These are phyloP conservation scores for Alectoria sarmentosa DNA, from an alignment of 495 filamentous ascomycete species.

Conservation along the genomic window DNA sequence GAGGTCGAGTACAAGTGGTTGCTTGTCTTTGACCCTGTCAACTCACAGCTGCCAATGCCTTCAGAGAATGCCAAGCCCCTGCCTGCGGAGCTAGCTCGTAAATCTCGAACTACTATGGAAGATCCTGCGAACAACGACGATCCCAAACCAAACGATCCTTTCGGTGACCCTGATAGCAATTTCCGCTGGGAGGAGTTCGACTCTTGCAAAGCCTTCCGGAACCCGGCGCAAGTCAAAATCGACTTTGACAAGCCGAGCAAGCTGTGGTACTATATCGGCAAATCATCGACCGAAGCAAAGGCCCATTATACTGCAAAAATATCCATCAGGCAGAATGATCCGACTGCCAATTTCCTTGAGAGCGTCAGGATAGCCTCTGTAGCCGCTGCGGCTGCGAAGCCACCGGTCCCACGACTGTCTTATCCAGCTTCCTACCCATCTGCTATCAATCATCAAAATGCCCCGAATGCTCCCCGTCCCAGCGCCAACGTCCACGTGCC, in stretches of 20 bases:
- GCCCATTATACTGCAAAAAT: constrained; percentile 87
- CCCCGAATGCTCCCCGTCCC: constrained; percentile 20
- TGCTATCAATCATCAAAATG: constrained; percentile 24
- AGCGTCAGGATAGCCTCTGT: constrained; percentile 38
- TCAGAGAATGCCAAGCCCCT: constrained; percentile 51
- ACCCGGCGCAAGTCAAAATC: constrained; percentile 51
- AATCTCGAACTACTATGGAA: constrained; percentile 36
- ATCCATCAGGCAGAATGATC: constrained; percentile 49
- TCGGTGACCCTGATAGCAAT: constrained; percentile 46
- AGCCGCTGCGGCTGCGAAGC: constrained; percentile 35
- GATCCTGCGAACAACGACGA: constrained; percentile 42
- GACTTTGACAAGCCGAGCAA: constrained; percentile 62
- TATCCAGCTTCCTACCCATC: constrained; percentile 22
- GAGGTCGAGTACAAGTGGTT: constrained; percentile 51
- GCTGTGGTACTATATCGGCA: constrained; percentile 86
- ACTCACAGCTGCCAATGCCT: constrained; percentile 37
- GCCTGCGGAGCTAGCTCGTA: constrained; percentile 49
- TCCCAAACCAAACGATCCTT: constrained; percentile 51
- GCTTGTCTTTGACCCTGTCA: constrained; percentile 46
- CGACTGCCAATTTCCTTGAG: constrained; percentile 52
- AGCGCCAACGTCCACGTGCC: constrained; percentile 14
- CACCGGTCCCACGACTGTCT: constrained; percentile 27
- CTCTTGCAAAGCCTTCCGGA: constrained; percentile 42
- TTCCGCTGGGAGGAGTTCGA: constrained; percentile 80
- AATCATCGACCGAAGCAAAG: constrained; percentile 82